Conservation (phyloP, 495 filamentous ascomycete genomes). For the Mytilinidion resinicola region DNA sequence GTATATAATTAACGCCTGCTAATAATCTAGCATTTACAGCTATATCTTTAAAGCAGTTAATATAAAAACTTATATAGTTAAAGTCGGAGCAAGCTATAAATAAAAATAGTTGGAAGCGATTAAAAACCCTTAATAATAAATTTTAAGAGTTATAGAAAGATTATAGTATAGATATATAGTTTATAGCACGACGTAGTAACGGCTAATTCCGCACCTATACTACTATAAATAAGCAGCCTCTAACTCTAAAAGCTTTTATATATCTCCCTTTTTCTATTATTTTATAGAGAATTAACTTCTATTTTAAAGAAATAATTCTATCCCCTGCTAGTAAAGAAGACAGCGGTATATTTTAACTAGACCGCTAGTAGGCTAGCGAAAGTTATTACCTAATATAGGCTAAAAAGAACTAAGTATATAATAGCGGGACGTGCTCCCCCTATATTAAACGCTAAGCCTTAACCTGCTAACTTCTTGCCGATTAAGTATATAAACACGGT, state of each 20-base stretch:
- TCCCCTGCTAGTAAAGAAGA: not conserved
- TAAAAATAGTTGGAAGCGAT: not conserved
- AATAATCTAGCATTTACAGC: too few species aligned
- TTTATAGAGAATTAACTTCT: not conserved
- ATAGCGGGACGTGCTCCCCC: not conserved
- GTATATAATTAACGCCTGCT: too few species aligned
- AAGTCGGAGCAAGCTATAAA: not conserved
- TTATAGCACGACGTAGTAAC: too few species aligned
- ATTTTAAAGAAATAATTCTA: constrained; percentile 1
- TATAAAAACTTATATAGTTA: not conserved
- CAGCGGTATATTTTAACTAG: not conserved
- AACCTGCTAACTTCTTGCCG: not conserved
- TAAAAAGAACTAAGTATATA: not conserved
- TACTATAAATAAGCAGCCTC: too few species aligned
- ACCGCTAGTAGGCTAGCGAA: not conserved
- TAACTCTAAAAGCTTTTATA: too few species aligned
- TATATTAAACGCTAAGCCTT: not conserved
- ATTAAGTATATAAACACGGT: too few species aligned
- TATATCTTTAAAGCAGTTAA: too few species aligned
- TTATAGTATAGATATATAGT: too few species aligned
- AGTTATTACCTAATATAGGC: not conserved
- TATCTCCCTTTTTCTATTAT: too few species aligned
- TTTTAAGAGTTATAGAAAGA: too few species aligned
- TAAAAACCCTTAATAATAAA: not conserved
- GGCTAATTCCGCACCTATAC: too few species aligned